Evolutionary conservation across 1,284 basidiomycete species (phyloP), one percentile per base, ranked within the genome.

Genomic region (Thelephora terrestris): DNA sequence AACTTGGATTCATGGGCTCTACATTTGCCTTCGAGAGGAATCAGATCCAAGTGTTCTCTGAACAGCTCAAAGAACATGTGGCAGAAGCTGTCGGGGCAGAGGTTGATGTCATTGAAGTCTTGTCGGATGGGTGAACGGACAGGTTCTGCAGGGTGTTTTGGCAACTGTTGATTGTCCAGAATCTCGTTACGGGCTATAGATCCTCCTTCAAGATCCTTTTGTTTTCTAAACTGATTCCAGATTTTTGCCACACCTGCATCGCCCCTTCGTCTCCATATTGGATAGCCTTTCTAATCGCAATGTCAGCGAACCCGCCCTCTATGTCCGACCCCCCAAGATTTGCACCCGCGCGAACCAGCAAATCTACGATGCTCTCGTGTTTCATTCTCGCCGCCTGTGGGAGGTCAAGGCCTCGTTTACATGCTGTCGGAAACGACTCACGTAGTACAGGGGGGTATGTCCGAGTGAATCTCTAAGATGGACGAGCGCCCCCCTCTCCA

Each of bases 361-460:
- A 55, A 21, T 80, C 74, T 1, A 90, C 87, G 4, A 81, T 68
- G n/a, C 63, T 65, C 47, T 70, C 69, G 55, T 84, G 73, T 2
- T 78, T 72, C 57, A 84, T 78, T 34, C 84, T 71, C 36, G 84
- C 82, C 49, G 86, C 83, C 83, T 87, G 54, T 21, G 10, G 43
- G 39, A 18, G 48, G 50, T 16, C 5, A 36, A 25, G 50, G 39
- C 43, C 9, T 42, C 5, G 23, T 9, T 32, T 14, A 27, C 27
- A 27, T 27, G 29, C 7, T 6, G 9, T 18, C 27, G 7, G 29
- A 52, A 37, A 50, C 34, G 18, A 61, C 78, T 55, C 55, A 83
- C 85, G 64, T 89, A 85, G 63, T 89, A 90, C 20, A 90, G 64
- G 5, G 91, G 77, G 14, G 91, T 91, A 58, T 93, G 91, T 1